Base-by-base conservation (phyloP, 371 early-diverging fungal species). In the Haplosporangium sp. region DNA sequence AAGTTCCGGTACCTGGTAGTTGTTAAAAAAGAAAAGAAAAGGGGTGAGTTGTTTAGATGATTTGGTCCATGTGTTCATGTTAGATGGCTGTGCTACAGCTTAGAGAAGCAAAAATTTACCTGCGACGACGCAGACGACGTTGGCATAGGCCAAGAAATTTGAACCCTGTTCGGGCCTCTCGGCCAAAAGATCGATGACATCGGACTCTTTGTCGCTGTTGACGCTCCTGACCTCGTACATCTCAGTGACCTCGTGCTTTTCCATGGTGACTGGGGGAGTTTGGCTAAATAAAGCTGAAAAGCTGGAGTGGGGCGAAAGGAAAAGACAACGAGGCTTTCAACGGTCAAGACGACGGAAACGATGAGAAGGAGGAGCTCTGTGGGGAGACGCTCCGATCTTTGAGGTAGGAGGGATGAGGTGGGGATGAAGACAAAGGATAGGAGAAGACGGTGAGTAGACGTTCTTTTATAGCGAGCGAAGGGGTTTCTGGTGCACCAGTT, bases 51-150 rank as follows among this genome's bases (percentile, higher is more conserved):
- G 36, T 10, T 41, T n/a, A 9, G 12, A 13, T 58, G 14, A 58
- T 6, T 18, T 14, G 16, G 38, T 18, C n/a, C n/a, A n/a, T 54
- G 40, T 5, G 37, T 55, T 55, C 16, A 18, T 57, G 37, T 37
- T 43, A 45, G 41, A 45, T 40, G n/a, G 20, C 29, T 20, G 43
- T 45, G 2, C 12, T 5, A 23, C 3, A 1, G 9, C n/a, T 8
- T 58, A 36, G 23, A 58, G n/a, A 14, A 48, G 47, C 36, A 9
- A 14, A 6, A 1, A 38, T 51, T 64, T 69, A 59, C 96, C 96
- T 12, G 94, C 93, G 13, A 93, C 88, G 13, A 94, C 92, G 83
- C 95, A 93, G 12, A 91, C 90, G 11, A 92, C 84, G 72, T 88
- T 92, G 40, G 86, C 84, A 56, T 86, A 88, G 12, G 88, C 86